These are phyloP conservation scores for Alternaria arborescens DNA, from an alignment of 2,329 filamentous ascomycete genomes.

Conservation along the genomic window DNA sequence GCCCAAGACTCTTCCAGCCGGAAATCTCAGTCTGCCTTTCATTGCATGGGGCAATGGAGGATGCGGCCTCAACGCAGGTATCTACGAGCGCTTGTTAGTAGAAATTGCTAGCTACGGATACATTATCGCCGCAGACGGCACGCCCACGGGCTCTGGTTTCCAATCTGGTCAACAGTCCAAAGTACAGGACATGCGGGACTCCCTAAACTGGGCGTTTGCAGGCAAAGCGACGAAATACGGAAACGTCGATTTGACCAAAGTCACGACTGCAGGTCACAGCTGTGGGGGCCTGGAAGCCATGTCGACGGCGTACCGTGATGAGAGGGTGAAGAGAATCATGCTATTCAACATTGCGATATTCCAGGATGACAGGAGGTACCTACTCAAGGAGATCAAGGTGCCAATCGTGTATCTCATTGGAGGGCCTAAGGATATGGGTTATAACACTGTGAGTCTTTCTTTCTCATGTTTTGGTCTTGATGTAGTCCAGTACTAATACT, in stretches of 20 bases:
- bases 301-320: slow-evolving; percentile 30
- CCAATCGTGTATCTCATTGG: slow-evolving; percentile 30
- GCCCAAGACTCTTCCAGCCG: slow-evolving; percentile 14
- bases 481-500: neutral
- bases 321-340: slow-evolving; percentile 27
- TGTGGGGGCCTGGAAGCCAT: slow-evolving; percentile 30
- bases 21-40: slow-evolving; percentile 27
- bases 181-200: slow-evolving; percentile 34
- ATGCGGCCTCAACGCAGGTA: slow-evolving; percentile 21
- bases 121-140: slow-evolving; percentile 31
- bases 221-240: slow-evolving; percentile 31
- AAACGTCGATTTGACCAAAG: slow-evolving; percentile 27
- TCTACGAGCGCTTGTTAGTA: slow-evolving; percentile 28
- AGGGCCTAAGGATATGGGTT: slow-evolving; percentile 30
- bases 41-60: slow-evolving; percentile 33
- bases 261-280: slow-evolving; percentile 30
- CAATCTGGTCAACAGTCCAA: slow-evolving; percentile 19
- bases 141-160: slow-evolving; percentile 11
- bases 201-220: slow-evolving; percentile 27
- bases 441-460: slow-evolving; percentile 19
- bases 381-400: slow-evolving; percentile 31
- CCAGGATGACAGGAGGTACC: slow-evolving; percentile 29
- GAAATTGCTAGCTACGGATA: slow-evolving; percentile 33
- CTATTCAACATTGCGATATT: slow-evolving; percentile 33
- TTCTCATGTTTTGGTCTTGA: neutral